phyloP scores from a whole-genome alignment of 768 basidiomycete species.

The Clitopilus hobsonii region DNA sequence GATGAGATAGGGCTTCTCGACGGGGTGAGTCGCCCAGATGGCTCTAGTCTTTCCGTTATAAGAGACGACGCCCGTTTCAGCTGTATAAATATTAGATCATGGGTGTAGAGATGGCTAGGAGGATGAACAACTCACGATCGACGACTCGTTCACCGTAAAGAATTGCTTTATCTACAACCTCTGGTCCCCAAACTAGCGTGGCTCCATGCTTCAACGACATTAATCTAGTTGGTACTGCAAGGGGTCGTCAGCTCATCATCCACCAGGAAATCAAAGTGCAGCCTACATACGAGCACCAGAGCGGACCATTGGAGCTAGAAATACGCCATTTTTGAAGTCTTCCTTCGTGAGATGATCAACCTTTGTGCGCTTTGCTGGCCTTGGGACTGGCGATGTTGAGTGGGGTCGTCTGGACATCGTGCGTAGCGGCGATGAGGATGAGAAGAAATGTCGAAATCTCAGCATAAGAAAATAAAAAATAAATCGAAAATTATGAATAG shows the following conservation, averaged over 20 bases:
- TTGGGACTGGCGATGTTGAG: slow-evolving; percentile 42
- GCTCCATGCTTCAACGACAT: slow-evolving; percentile 92
- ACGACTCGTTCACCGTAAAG: slow-evolving; percentile 78
- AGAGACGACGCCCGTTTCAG: slow-evolving; percentile 79
- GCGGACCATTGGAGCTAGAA: slow-evolving; percentile 98
- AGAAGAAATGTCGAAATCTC: not conserved
- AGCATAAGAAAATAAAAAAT: not conserved
- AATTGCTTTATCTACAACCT: slow-evolving; percentile 95
- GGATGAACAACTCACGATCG: slow-evolving; percentile 59
- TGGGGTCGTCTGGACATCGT: slow-evolving; percentile 50
- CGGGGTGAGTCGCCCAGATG: slow-evolving; percentile 88
- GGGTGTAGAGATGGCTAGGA: not conserved
- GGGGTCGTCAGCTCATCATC: slow-evolving; percentile 10
- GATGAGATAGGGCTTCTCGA: slow-evolving; percentile 92
- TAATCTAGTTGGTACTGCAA: slow-evolving; percentile 76
- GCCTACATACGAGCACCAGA: slow-evolving; percentile 74
- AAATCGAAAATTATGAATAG: not conserved
- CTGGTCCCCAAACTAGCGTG: slow-evolving; percentile 93
- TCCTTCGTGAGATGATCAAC: slow-evolving; percentile 58
- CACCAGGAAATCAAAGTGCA: slow-evolving; percentile 4
- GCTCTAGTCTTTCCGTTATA: slow-evolving; percentile 81
- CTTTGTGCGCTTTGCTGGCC: slow-evolving; percentile 51
- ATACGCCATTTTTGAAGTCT: slow-evolving; percentile 84
- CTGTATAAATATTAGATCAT: slow-evolving; percentile 31
- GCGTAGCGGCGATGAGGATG: not conserved